These are phyloP conservation scores for Torulaspora quercuum DNA, from an alignment of 805 yeast genomes.

Conservation along the genomic window DNA sequence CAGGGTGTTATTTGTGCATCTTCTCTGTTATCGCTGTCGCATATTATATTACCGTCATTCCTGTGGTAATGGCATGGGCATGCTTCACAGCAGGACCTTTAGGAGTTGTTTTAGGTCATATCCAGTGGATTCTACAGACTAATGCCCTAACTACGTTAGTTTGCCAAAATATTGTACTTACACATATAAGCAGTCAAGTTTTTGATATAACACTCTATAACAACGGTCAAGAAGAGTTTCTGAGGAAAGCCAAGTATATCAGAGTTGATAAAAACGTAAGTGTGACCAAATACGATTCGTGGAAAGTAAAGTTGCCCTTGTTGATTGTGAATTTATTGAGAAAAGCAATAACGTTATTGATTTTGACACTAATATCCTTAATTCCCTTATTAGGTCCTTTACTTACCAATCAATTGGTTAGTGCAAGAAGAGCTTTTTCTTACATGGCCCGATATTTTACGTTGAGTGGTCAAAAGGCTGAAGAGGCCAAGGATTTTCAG, in stretches of 20 bases:
- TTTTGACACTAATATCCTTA: conserved; percentile 24
- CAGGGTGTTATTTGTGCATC: conserved; percentile 23
- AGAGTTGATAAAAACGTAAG: conserved; percentile 3
- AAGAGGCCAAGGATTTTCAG: conserved; percentile 37
- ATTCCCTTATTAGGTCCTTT: conserved; percentile 38
- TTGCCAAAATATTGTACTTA: conserved; percentile 25
- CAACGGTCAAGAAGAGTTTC: conserved; percentile 20
- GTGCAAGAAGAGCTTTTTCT: conserved; percentile 29
- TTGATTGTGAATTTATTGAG: conserved; percentile 9
- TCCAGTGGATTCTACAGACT: conserved; percentile 33
- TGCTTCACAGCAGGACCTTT: conserved; percentile 33
- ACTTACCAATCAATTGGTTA: conserved; percentile 26
- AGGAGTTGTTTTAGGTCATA: conserved; percentile 31
- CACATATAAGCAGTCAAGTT: conserved; percentile 24
- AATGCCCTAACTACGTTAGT: conserved; percentile 28
- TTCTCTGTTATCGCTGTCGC: conserved; percentile 24
- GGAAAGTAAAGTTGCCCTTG: conserved; percentile 3
- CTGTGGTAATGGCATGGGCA: conserved; percentile 27
- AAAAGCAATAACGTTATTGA: conserved; percentile 10
- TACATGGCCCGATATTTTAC: conserved; percentile 30
- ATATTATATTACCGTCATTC: conserved; percentile 29
- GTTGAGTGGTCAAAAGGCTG: conserved; percentile 19
- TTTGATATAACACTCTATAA: conserved; percentile 24
- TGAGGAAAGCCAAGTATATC: conserved; percentile 18
- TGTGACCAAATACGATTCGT: too few species aligned